Percentiles rank a stretch among this genome's conserved stretches.
Evolutionary conservation across 1,284 basidiomycete genomes (phyloP).

Genomic region (Cryptococcus sp.): DNA sequence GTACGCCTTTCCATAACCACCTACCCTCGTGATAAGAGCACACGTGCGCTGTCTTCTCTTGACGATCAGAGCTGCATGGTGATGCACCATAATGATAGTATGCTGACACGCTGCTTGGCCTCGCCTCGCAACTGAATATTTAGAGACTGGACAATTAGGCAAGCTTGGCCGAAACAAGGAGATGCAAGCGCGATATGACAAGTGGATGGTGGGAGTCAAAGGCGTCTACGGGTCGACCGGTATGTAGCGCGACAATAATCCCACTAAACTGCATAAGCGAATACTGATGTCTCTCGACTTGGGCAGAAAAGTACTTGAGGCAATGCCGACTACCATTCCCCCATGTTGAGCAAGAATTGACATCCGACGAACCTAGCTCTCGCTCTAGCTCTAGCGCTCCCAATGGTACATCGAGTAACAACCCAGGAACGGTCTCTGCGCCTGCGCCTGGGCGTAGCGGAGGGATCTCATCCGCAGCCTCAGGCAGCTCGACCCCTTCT

Average conservation of each 20-base stretch:
- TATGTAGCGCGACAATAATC: conserved; percentile 17
- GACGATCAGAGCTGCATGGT: too few relatives aligned
- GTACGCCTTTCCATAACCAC: too few relatives aligned
- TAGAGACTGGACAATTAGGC: conserved; percentile 32
- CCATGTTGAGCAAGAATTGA: conserved; percentile 7
- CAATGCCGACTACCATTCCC: conserved; percentile 38
- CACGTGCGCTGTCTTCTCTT: too few relatives aligned
- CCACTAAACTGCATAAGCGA: not conserved
- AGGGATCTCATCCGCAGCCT: not conserved
- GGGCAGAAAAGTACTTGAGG: conserved; percentile 46
- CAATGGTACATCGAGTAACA: not conserved
- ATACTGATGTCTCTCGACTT: not conserved
- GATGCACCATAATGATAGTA: too few relatives aligned
- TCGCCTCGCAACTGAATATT: too few relatives aligned
- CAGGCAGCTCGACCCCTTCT: conserved; percentile 27
- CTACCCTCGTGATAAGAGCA: too few relatives aligned
- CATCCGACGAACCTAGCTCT: conserved; percentile 2
- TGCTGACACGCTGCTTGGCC: too few relatives aligned
- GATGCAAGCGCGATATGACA: conserved; percentile 45
- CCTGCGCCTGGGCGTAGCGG: too few relatives aligned
- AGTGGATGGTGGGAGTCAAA: conserved; percentile 42
- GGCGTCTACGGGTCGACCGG: conserved; percentile 44
- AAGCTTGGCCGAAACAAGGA: conserved; percentile 43
- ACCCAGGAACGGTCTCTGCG: too few relatives aligned
- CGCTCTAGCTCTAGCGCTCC: not conserved